These are phyloP conservation scores for Wickerhamiella sorbophila DNA, from an alignment of 805 yeast genomes.

Conservation along the genomic window DNA sequence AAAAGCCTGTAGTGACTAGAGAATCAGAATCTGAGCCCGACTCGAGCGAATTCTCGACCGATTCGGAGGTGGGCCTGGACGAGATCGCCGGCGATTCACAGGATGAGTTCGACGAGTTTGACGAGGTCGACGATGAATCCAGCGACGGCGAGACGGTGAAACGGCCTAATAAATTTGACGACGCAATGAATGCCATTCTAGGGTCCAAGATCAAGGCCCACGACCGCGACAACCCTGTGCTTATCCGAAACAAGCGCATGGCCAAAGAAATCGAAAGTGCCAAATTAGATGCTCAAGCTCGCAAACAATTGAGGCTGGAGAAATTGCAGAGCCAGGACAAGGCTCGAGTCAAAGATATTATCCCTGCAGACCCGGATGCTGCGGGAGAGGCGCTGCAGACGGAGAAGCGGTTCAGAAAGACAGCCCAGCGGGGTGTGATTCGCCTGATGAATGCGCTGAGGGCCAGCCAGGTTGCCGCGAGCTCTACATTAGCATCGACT, in stretches of 20 bases:
- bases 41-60: neutral
- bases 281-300: conserved; percentile 73
- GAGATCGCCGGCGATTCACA: neutral
- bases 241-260: conserved; percentile 64
- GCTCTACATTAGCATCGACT: conserved; percentile 23
- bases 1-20: neutral
- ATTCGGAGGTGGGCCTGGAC: neutral
- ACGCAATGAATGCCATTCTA: conserved; percentile 70
- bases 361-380: conserved; percentile 44
- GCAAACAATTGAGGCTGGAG: conserved; percentile 52
- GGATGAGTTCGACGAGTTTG: neutral
- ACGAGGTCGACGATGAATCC: conserved; percentile 16
- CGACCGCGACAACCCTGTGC: conserved; percentile 76
- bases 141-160: conserved; percentile 17
- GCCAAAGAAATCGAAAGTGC: conserved; percentile 65
- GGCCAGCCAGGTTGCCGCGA: conserved; percentile 52
- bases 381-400: conserved; percentile 45
- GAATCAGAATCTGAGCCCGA: neutral
- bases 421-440: conserved; percentile 82
- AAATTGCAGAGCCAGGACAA: conserved; percentile 53
- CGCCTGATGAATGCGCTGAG: conserved; percentile 71
- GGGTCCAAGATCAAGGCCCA: conserved; percentile 80
- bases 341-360: conserved; percentile 49
- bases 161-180: conserved; percentile 39
- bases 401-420: conserved; percentile 57